Evolutionary conservation across 2,329 filamentous ascomycete genomes (phyloP).

Genomic region (Alternaria atra): DNA sequence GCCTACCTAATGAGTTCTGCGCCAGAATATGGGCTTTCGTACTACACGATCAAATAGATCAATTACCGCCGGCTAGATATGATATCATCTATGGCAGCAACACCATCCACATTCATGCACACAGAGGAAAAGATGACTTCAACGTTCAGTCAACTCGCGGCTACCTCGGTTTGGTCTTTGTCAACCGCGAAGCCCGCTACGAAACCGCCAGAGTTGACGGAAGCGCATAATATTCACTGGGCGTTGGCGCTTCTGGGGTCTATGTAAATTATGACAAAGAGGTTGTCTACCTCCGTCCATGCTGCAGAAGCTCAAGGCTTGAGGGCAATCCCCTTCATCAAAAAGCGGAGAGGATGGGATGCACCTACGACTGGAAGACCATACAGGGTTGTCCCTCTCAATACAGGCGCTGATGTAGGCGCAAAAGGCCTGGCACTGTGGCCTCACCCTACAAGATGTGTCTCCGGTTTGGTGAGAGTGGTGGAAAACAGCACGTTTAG

Average conservation of each 20-base stretch:
- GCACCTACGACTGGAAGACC: not conserved
- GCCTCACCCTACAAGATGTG: too few relatives aligned
- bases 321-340: accelerated
- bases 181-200: not conserved
- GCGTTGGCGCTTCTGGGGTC: not conserved
- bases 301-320: not conserved
- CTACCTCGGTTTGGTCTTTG: not conserved
- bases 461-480: too few relatives aligned
- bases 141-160: accelerated
- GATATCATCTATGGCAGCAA: not conserved
- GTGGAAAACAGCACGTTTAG: too few relatives aligned
- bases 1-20: not conserved
- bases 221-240: not conserved
- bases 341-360: not conserved
- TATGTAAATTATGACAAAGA: accelerated
- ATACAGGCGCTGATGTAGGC: too few relatives aligned
- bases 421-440: too few relatives aligned
- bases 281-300: accelerated
- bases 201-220: not conserved
- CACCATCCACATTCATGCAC: not conserved
- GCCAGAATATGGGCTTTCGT: not conserved
- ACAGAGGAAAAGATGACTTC: not conserved
- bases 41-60: not conserved
- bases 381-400: too few relatives aligned
- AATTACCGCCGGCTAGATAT: too few relatives aligned